Evolutionary conservation across 2,329 filamentous ascomycete genomes (phyloP).

Genomic region (Botryotinia convoluta): DNA sequence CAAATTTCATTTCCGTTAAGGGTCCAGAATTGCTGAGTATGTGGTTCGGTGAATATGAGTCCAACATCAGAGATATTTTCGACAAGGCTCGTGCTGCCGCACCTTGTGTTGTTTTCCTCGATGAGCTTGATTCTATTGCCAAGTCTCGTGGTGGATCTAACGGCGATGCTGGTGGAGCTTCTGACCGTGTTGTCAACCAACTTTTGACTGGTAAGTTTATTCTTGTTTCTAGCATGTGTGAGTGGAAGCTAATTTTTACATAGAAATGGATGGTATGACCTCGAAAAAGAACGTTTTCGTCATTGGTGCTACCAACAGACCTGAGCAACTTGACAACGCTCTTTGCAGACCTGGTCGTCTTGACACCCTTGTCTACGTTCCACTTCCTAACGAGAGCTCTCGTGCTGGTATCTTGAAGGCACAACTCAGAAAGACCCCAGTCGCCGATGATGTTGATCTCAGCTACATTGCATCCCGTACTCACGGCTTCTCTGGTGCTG

Average conservation of each 20-base stretch:
- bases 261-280: slow-evolving; percentile 99
- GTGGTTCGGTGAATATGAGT: slow-evolving; percentile 99
- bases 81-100: slow-evolving; percentile 98
- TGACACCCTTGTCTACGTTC: slow-evolving; percentile 97
- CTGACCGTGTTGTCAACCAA: slow-evolving; percentile 99
- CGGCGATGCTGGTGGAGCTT: slow-evolving; percentile 95
- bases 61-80: slow-evolving; percentile 99
- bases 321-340: slow-evolving; percentile 96
- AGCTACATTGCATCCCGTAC: slow-evolving; percentile 94
- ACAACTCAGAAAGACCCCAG: slow-evolving; percentile 97
- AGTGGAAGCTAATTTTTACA: slow-evolving; percentile 43
- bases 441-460: slow-evolving; percentile 82
- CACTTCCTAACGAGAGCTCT: slow-evolving; percentile 86
- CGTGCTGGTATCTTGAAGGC: slow-evolving; percentile 89
- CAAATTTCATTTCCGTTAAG: slow-evolving; percentile 99
- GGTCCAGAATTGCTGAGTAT: slow-evolving; percentile 97
- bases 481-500: slow-evolving; percentile 98
- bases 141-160: slow-evolving; percentile 97
- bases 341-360: slow-evolving; percentile 98
- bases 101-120: slow-evolving; percentile 97
- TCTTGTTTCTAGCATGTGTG: background rate
- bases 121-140: slow-evolving; percentile 97
- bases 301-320: slow-evolving; percentile 97
- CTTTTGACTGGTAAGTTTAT: slow-evolving; percentile 78
- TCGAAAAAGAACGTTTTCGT: slow-evolving; percentile 99